phyloP scores from a whole-genome alignment of 169 alveolate genomes.

The Plasmodium fragile region DNA sequence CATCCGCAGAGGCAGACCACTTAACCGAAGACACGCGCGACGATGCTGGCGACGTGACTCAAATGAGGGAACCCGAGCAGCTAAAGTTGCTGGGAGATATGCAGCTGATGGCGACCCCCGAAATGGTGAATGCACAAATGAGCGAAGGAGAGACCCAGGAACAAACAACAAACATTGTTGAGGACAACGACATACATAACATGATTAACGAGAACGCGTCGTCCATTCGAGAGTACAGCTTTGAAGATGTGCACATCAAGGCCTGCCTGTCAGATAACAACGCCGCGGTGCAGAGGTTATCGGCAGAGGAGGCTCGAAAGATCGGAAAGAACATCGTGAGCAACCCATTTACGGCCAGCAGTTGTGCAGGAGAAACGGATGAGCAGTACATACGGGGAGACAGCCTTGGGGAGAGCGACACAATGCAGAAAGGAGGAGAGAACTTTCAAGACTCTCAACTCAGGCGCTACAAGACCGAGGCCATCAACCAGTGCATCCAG shows the following conservation, averaged over 20 bases:
- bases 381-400: neutral
- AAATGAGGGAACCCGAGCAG: neutral
- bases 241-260: slow-evolving; percentile 34
- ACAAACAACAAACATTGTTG: neutral
- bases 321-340: slow-evolving; percentile 4
- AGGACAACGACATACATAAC: slow-evolving; percentile 2
- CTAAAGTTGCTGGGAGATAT: neutral
- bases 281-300: neutral
- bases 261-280: slow-evolving; percentile 30
- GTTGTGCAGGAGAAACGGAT: slow-evolving; percentile 17
- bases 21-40: neutral
- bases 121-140: neutral
- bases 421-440: neutral
- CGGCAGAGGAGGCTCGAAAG: neutral
- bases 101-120: neutral
- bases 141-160: neutral
- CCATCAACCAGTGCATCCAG: slow-evolving; percentile 16
- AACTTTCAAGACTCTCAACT: neutral
- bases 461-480: slow-evolving; percentile 2
- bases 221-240: slow-evolving; percentile 7
- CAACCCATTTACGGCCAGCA: slow-evolving; percentile 38
- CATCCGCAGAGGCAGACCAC: neutral
- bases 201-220: slow-evolving; percentile 6
- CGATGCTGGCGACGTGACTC: neutral
- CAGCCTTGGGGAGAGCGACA: neutral